Base-by-base conservation (phyloP, 768 basidiomycete genomes). In the Mycena galericulata region DNA sequence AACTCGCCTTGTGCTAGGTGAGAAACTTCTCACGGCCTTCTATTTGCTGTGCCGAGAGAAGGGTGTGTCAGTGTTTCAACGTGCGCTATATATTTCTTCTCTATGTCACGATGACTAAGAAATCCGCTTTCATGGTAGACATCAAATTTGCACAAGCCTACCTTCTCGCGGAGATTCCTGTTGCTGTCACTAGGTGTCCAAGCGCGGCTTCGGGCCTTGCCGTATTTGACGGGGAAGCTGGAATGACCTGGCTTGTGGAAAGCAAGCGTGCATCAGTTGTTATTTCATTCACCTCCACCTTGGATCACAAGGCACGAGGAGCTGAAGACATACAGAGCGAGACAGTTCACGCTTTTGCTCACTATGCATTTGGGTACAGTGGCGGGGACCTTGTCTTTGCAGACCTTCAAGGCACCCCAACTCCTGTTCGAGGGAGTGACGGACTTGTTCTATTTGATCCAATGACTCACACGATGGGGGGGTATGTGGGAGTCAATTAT, bases 341-440 rank as follows among this genome's bases (percentile, higher is more conserved):
- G 22, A 65, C 46, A 7, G 36, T 57, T 46, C 38, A 55, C 57
- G 30, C 53, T 36, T 54, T 63, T 55, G 62, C 62, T 7, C 62
- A 63, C 50, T 63, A 53, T 40, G 40, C 43, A 29, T 63, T 50
- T 50, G 61, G 61, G 22, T 45, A 26, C 22, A 50, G 41, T 15
- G 34, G 41, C 20, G 29, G 61, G 32, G 22, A n/a, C 24, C 51
- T 63, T 43, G 50, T 63, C 22, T 63, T 63, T 51, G 61, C 61
- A 53, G 61, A 63, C 34, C 61, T 63, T 51, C 61, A 63, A 53
- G 61, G 61, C 32, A 63, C 61, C 27, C 36, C 61, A 8, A 36
- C 47, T 40, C 61, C 14, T 22, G 61, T 63, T 6, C 14, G 36
- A n/a, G 49, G 49, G 32, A 50, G 40, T 27, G 61, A 63, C n/a